Conservation (phyloP, 306 rosid genomes). For the Medicago arabica region DNA sequence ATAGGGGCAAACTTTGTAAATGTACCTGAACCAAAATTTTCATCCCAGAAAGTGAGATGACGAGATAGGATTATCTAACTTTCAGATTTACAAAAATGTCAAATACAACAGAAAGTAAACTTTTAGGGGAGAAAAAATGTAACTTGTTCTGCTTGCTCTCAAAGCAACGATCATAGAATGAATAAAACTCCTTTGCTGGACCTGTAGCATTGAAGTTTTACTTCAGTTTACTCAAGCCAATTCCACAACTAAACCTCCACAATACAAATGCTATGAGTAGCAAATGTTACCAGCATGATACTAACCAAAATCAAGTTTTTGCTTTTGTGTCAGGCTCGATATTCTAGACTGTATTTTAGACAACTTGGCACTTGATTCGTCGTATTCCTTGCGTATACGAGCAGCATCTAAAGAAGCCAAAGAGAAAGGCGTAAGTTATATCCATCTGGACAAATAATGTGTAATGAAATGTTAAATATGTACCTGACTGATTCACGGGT, state of each 20-base stretch:
- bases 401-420: conserved; percentile 76
- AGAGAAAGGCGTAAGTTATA: conserved; percentile 42
- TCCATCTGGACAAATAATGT: conserved; percentile 6
- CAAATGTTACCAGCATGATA: conserved; percentile 40
- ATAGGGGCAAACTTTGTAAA: conserved; percentile 94
- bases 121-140: conserved; percentile 40
- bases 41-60: conserved; percentile 48
- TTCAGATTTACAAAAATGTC: conserved; percentile 36
- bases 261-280: conserved; percentile 32
- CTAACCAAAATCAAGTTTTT: conserved; percentile 92
- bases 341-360: conserved; percentile 85
- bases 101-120: conserved; percentile 37
- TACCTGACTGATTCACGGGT: conserved; percentile 93
- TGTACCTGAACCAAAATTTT: conserved; percentile 70
- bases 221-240: conserved; percentile 50
- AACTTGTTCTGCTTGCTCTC: conserved; percentile 96
- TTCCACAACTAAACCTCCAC: conserved; percentile 34
- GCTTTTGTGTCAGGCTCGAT: conserved; percentile 84
- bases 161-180: conserved; percentile 82
- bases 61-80: conserved; percentile 27
- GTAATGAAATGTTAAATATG: conserved; percentile 17
- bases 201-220: conserved; percentile 59
- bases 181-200: conserved; percentile 88
- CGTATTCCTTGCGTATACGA: conserved; percentile 86
- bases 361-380: conserved; percentile 82